phyloP scores from a whole-genome alignment of 352 stramenopile genomes.

The Pythium sp. region DNA sequence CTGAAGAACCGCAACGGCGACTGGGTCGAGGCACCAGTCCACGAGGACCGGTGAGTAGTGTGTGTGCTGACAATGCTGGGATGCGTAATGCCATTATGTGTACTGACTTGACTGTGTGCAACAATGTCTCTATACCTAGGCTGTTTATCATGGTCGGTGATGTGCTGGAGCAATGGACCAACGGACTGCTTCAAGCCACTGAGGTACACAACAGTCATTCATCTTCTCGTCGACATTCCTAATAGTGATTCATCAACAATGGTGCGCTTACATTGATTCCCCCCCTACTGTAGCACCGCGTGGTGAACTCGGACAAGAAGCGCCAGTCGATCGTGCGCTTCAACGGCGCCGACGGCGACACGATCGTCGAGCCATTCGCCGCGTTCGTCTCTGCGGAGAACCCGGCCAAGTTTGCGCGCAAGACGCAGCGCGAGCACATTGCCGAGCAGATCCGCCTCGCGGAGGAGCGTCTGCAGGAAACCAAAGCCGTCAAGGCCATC shows the following conservation, averaged over 20 bases:
- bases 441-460: conserved; percentile 47
- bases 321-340: conserved; percentile 84
- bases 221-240: not conserved
- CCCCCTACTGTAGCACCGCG: conserved; percentile 46
- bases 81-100: not conserved
- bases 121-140: conserved; percentile 7
- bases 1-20: conserved; percentile 50
- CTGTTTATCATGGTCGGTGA: conserved; percentile 82
- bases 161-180: conserved; percentile 82
- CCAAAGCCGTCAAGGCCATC: conserved; percentile 38
- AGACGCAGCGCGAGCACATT: conserved; percentile 67
- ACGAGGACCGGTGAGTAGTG: conserved; percentile 46
- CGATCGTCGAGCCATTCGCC: conserved; percentile 59
- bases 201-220: conserved; percentile 33
- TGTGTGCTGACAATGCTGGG: not conserved
- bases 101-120: not conserved
- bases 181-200: conserved; percentile 64
- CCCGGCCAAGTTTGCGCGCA: conserved; percentile 55
- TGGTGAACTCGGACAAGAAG: conserved; percentile 72
- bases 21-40: conserved; percentile 74
- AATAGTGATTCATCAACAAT: not conserved
- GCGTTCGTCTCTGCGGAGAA: conserved; percentile 49
- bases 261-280: not conserved
- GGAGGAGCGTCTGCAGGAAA: conserved; percentile 57
- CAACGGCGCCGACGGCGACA: conserved; percentile 73